A percentile compares a stretch with the other conserved stretches of the same genome.
Conservation (phyloP, 148 eudicot genomes). For the Bassia scoparia region DNA sequence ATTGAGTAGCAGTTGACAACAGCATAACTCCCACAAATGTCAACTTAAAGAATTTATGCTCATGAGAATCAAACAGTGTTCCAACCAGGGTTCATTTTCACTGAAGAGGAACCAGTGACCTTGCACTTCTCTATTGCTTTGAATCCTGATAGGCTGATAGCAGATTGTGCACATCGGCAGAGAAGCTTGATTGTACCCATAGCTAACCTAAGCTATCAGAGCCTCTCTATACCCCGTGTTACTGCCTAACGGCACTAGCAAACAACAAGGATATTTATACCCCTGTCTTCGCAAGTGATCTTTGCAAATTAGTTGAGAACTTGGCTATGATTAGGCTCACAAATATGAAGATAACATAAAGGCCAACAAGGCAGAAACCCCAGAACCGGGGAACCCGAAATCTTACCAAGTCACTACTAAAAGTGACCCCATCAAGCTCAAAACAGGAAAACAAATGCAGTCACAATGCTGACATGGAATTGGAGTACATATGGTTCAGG, state of each 20-base stretch:
- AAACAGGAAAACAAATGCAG: conserved; percentile 85
- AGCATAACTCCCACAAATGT: not conserved
- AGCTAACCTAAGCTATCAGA: not conserved
- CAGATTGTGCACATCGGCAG: not conserved
- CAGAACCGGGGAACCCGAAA: conserved; percentile 90
- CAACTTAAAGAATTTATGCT: too few relatives aligned
- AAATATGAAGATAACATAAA: conserved; percentile 58
- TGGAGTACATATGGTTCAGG: conserved; percentile 75
- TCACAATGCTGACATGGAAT: conserved; percentile 76
- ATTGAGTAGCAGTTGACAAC: conserved; percentile 1
- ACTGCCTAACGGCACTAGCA: not conserved
- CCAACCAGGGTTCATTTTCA: not conserved
- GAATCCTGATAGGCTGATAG: not conserved
- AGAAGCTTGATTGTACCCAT: not conserved
- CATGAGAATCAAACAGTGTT: not conserved
- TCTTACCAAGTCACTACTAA: conserved; percentile 73
- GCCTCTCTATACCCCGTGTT: not conserved
- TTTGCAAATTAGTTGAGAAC: conserved; percentile 31
- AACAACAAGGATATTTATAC: not conserved
- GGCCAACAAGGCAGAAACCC: conserved; percentile 97
- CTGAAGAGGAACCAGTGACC: not conserved
- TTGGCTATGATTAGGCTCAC: conserved; percentile 66
- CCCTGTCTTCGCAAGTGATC: not conserved
- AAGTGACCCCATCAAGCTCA: conserved; percentile 93
- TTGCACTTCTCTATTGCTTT: not conserved